Percentiles rank a stretch among this genome's conserved stretches.
phyloP scores from a whole-genome alignment of 148 eudicot genomes.

The Rhododendron kiyosumense region DNA sequence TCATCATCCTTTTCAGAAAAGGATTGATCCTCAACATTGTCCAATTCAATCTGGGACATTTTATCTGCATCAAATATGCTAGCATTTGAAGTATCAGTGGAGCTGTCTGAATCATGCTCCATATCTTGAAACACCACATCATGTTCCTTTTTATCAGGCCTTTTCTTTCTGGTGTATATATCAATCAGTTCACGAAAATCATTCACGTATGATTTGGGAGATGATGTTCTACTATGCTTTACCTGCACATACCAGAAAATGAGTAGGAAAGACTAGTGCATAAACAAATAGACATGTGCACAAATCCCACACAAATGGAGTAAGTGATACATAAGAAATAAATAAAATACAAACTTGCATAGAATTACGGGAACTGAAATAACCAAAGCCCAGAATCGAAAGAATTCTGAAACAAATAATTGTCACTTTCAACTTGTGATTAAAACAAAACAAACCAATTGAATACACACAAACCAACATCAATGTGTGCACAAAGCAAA shows the following conservation, averaged over 20 bases:
- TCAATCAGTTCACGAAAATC: constrained; percentile 67
- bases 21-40: constrained; percentile 18
- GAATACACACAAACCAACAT: neutral
- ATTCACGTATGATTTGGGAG: constrained; percentile 42
- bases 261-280: constrained; percentile 5
- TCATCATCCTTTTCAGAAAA: constrained; percentile 36
- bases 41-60: constrained; percentile 12
- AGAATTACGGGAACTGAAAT: neutral
- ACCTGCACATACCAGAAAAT: constrained; percentile 44
- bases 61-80: constrained; percentile 24
- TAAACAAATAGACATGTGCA: neutral
- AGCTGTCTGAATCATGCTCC: constrained; percentile 29
- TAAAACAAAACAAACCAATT: neutral
- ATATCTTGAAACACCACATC: constrained; percentile 17
- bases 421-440: neutral
- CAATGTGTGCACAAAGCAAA: neutral
- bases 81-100: constrained; percentile 26
- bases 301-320: neutral
- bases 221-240: constrained; percentile 56
- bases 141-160: constrained; percentile 13
- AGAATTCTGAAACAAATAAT: neutral
- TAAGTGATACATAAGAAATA: too few species aligned
- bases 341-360: neutral
- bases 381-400: neutral
- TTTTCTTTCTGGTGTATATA: constrained; percentile 43